Conservation (phyloP, 257 asterid species). For the Cordia subcordata region DNA sequence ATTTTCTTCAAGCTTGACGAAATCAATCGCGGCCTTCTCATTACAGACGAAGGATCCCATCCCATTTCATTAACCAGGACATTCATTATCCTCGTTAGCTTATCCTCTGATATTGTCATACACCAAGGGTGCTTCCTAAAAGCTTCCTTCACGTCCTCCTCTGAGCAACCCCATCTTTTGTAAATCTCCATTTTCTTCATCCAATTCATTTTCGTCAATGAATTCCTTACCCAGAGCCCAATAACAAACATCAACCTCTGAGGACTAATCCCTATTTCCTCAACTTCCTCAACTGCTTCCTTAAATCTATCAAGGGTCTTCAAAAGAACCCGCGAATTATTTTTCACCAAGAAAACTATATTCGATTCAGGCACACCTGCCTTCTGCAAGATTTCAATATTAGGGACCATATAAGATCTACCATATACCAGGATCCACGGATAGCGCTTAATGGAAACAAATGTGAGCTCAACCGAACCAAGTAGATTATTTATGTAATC, state of each 20-base stretch:
- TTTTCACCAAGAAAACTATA: too few species aligned
- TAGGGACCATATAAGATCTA: not conserved
- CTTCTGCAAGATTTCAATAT: slow-evolving; percentile 14
- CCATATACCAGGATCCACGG: too few species aligned
- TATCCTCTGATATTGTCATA: slow-evolving; percentile 17
- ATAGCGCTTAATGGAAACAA: not conserved
- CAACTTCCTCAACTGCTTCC: slow-evolving; percentile 4
- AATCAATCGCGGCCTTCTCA: not conserved
- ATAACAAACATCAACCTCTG: slow-evolving; percentile 4
- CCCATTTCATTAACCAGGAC: slow-evolving; percentile 24
- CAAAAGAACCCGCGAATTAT: too few species aligned
- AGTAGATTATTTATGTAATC: slow-evolving; percentile 8
- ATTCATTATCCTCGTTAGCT: slow-evolving; percentile 11
- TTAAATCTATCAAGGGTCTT: slow-evolving; percentile 5
- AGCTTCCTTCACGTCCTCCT: slow-evolving; percentile 13
- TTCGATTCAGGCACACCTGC: slow-evolving; percentile 13
- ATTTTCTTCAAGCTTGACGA: slow-evolving; percentile 11
- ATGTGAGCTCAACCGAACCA: not conserved
- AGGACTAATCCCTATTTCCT: slow-evolving; percentile 26
- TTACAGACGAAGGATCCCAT: not conserved
- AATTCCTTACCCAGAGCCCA: slow-evolving; percentile 15
- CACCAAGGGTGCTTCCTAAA: slow-evolving; percentile 10
- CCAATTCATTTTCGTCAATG: slow-evolving; percentile 8
- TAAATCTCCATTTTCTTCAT: slow-evolving; percentile 8
- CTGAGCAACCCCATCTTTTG: slow-evolving; percentile 23